Conservation (phyloP, 768 basidiomycete genomes). For the Lentinula lateritia region DNA sequence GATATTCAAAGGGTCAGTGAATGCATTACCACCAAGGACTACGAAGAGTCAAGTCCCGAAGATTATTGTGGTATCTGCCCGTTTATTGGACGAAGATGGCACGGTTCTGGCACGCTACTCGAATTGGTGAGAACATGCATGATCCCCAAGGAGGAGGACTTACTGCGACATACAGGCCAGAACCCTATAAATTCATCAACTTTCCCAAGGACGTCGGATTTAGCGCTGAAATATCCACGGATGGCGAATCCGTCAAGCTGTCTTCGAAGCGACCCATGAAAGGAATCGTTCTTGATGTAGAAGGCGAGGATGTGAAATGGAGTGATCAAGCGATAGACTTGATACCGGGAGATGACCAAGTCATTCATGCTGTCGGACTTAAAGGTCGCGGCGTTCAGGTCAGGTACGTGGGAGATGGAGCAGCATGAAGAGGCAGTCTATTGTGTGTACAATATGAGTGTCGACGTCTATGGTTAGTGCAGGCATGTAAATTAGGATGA, state of each 20-base stretch:
- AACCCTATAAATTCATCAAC: slow-evolving; percentile 88
- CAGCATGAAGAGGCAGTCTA: slow-evolving; percentile 37
- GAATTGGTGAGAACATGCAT: slow-evolving; percentile 50
- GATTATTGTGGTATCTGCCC: slow-evolving; percentile 66
- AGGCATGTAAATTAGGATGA: slow-evolving; percentile 5
- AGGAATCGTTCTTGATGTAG: slow-evolving; percentile 76
- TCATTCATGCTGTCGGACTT: slow-evolving; percentile 59
- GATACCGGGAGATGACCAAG: slow-evolving; percentile 79
- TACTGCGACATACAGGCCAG: slow-evolving; percentile 57
- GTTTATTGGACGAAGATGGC: slow-evolving; percentile 52
- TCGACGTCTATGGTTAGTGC: background rate
- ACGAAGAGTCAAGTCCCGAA: slow-evolving; percentile 60
- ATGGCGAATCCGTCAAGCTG: slow-evolving; percentile 57
- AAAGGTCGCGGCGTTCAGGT: slow-evolving; percentile 58
- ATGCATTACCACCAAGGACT: slow-evolving; percentile 69
- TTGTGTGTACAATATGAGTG: slow-evolving; percentile 3
- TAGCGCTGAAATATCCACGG: slow-evolving; percentile 37
- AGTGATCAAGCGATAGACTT: slow-evolving; percentile 90
- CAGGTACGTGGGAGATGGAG: slow-evolving; percentile 73
- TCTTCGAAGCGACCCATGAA: slow-evolving; percentile 72
- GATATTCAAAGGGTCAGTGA: slow-evolving; percentile 64
- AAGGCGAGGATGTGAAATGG: slow-evolving; percentile 71
- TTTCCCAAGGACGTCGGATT: slow-evolving; percentile 72
- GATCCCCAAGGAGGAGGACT: background rate
- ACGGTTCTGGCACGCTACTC: slow-evolving; percentile 65